Conservation (phyloP, 2,329 filamentous ascomycete genomes). For the Cryoendolithus antarcticus region DNA sequence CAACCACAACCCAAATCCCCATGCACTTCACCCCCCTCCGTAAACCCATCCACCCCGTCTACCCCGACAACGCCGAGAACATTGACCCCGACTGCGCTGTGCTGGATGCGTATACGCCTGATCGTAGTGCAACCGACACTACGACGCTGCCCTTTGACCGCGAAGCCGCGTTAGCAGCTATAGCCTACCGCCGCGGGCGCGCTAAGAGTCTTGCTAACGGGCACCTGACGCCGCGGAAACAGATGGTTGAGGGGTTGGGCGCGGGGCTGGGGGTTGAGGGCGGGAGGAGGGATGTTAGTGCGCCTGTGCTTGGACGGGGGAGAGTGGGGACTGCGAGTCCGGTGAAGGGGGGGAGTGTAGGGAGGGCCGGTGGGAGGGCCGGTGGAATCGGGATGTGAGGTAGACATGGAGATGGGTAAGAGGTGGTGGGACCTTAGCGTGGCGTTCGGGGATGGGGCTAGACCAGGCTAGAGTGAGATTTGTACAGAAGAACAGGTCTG, state of each 20-base stretch:
- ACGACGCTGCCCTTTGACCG: constrained; percentile 29
- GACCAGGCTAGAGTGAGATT: too few species aligned
- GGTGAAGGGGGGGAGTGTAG: too few species aligned
- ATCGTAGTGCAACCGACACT: constrained; percentile 4
- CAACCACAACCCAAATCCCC: constrained; percentile 37
- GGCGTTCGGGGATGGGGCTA: too few species aligned
- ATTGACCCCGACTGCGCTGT: constrained; percentile 7
- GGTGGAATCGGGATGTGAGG: too few species aligned
- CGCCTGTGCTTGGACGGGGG: constrained; percentile 19
- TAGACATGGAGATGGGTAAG: too few species aligned
- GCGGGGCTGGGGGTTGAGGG: constrained; percentile 8
- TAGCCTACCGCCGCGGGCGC: constrained; percentile 58
- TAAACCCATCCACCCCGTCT: constrained; percentile 14
- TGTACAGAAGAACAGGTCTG: too few species aligned
- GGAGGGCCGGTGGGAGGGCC: too few species aligned
- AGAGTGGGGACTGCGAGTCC: not conserved
- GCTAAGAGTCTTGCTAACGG: constrained; percentile 57
- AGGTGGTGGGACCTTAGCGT: too few species aligned
- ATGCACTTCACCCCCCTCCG: constrained; percentile 32
- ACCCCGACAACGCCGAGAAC: constrained; percentile 10
- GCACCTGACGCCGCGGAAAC: constrained; percentile 48
- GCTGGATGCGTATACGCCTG: not conserved
- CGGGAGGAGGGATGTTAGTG: constrained; percentile 35
- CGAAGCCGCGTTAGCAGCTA: constrained; percentile 64
- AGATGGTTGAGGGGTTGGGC: constrained; percentile 40